phyloP scores from a whole-genome alignment of 2,329 filamentous ascomycete genomes.

The Phyllosticta paracitricarpa region DNA sequence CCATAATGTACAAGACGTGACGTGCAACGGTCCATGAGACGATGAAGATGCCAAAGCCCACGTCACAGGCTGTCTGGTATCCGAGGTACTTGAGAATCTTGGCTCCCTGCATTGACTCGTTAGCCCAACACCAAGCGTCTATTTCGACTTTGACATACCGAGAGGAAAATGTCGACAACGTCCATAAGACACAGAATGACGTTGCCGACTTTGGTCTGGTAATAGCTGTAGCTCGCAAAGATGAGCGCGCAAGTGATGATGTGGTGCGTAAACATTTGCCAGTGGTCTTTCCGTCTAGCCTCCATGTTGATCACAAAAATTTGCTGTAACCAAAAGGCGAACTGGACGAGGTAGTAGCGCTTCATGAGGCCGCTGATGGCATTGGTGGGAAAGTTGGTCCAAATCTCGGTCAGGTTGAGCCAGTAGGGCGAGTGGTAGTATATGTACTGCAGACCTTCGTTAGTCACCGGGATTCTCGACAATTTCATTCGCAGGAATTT shows the following conservation, averaged over 20 bases:
- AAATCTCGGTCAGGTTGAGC: constrained; percentile 66
- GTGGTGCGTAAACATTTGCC: constrained; percentile 93
- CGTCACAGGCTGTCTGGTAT: constrained; percentile 66
- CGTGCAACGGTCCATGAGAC: constrained; percentile 73
- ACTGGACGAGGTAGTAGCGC: constrained; percentile 81
- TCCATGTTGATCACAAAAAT: constrained; percentile 92
- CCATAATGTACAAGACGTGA: constrained; percentile 67
- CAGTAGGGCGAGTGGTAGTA: constrained; percentile 70
- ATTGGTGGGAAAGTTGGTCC: constrained; percentile 74
- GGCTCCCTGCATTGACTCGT: constrained; percentile 38
- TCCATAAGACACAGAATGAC: constrained; percentile 90
- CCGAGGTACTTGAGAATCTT: constrained; percentile 91
- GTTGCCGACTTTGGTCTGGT: constrained; percentile 78
- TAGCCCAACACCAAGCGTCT: background rate
- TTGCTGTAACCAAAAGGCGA: constrained; percentile 90
- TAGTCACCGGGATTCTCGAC: background rate
- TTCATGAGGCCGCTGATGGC: constrained; percentile 68
- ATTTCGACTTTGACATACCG: constrained; percentile 47
- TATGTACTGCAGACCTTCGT: constrained; percentile 52
- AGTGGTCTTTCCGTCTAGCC: constrained; percentile 86
- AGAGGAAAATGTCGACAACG: constrained; percentile 76
- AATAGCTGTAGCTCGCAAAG: constrained; percentile 72
- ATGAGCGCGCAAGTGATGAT: constrained; percentile 79
- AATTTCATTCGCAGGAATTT: background rate
- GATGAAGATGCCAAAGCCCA: constrained; percentile 78